phyloP scores from a whole-genome alignment of 2,329 filamentous ascomycete genomes.

The Chaetomium olivaceum region DNA sequence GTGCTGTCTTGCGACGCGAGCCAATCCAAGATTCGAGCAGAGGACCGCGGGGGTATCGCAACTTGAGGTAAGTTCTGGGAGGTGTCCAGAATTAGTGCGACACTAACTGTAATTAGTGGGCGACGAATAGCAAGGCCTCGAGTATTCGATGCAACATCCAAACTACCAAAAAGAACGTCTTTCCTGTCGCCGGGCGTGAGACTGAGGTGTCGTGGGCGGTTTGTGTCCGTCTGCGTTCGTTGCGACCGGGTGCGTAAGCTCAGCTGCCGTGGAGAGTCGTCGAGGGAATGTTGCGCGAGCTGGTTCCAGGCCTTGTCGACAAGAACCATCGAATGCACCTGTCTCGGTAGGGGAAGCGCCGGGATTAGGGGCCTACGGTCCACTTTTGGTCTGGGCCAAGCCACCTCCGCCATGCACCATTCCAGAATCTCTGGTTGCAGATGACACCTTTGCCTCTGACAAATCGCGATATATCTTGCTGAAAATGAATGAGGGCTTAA shows the following conservation, averaged over 20 bases:
- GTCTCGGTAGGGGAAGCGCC: conserved; percentile 20
- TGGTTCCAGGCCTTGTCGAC: conserved; percentile 11
- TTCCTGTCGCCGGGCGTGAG: background rate
- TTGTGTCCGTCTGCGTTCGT: conserved; percentile 4
- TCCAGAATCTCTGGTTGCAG: background rate
- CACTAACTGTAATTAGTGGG: background rate
- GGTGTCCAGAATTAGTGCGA: conserved; percentile 7
- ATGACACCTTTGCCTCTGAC: background rate
- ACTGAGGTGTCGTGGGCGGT: background rate
- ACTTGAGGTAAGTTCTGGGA: too few relatives aligned
- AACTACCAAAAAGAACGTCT: background rate
- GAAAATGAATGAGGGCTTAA: background rate
- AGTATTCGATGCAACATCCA: background rate
- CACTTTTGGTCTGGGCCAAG: conserved; percentile 12
- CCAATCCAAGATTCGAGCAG: conserved; percentile 3
- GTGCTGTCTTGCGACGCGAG: conserved; percentile 5
- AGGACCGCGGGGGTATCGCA: conserved; percentile 3
- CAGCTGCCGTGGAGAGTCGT: background rate
- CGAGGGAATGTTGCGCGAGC: conserved; percentile 1
- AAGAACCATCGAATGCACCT: conserved; percentile 8
- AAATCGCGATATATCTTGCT: background rate
- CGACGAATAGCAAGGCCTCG: background rate
- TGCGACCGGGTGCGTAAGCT: background rate
- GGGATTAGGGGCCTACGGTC: conserved; percentile 7
- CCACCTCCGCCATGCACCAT: background rate